These are phyloP conservation scores for Debaryomycetaceae sp. DNA, from an alignment of 1,139 yeast genomes.

Conservation along the genomic window DNA sequence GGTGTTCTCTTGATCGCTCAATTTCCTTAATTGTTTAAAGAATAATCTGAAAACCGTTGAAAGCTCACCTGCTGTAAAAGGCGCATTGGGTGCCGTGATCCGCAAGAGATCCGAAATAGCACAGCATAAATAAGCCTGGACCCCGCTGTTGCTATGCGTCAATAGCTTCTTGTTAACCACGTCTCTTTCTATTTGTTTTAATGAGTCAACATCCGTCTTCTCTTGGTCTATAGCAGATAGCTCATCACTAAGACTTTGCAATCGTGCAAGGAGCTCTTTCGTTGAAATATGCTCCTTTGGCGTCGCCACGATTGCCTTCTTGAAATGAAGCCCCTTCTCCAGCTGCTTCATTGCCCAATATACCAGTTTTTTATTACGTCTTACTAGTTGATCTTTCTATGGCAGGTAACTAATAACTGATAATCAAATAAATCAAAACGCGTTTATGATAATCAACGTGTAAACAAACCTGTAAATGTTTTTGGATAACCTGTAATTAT, in stretches of 20 bases:
- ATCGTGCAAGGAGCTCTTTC: constrained; percentile 48
- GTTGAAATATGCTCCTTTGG: constrained; percentile 53
- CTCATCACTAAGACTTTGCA: constrained; percentile 54
- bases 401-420: background rate
- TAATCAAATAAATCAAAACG: background rate
- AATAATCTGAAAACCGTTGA: constrained; percentile 61
- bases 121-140: constrained; percentile 70
- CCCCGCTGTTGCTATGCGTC: constrained; percentile 62
- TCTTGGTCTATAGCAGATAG: constrained; percentile 63
- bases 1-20: constrained; percentile 59
- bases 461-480: constrained; percentile 1
- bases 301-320: constrained; percentile 51
- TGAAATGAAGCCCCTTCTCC: constrained; percentile 23
- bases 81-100: constrained; percentile 88
- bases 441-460: constrained; percentile 1
- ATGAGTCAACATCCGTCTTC: constrained; percentile 40
- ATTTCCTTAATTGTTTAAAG: constrained; percentile 56
- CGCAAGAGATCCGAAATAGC: constrained; percentile 75
- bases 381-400: background rate
- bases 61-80: constrained; percentile 65
- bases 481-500: background rate
- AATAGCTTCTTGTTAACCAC: constrained; percentile 58
- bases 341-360: background rate
- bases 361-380: background rate
- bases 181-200: constrained; percentile 47